Base-by-base conservation (phyloP, 2,329 filamentous ascomycete genomes). In the Diaporthe sp. region DNA sequence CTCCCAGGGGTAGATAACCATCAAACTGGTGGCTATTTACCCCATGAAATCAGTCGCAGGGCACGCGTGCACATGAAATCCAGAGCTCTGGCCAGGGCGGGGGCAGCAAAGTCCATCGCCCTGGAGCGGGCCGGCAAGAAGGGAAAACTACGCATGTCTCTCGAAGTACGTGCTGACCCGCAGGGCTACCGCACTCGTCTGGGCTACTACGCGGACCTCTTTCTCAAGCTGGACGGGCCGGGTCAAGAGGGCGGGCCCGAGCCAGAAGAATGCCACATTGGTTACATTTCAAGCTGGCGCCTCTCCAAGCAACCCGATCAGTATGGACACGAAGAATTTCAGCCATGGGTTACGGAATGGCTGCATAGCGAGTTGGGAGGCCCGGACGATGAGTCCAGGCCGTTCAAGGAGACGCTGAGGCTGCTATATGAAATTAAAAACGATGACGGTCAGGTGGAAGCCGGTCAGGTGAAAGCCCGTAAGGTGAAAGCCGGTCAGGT, bases 281-380 rank as follows among this genome's bases (percentile, higher is more conserved):
- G 68, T 32, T 70, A 50, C 12, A 70, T 70, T 35, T 55, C 51
- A 22, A 27, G 25, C 39, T 70, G 68, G 68, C 68, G 68, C 53
- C 39, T 70, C 9, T 70, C 68, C 15, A 70, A 50, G n/a, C 27
- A 47, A 13, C 39, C 53, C 0, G 25, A 44, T 17, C 39, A 50
- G 9, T 32, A 50, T 19, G 15, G 22, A 7, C 32, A 44, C 32
- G 53, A 58, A 1, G 12, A 37, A 3, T 19, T 17, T 25, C 37
- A 47, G 37, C 39, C 51, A 22, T 70, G 68, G 68, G 68, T 70
- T 22, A 44, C n/a, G 15, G 68, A 70, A 27, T 70, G 68, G 68
- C 27, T 70, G 17, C 22, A 7, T 19, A 15, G 39, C 19, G 53
- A 44, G 8, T 27, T 70, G 68, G 53, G 39, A 8, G 39, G 25